Base-by-base conservation (phyloP, 306 rosid species). In the Geum urbanum region DNA sequence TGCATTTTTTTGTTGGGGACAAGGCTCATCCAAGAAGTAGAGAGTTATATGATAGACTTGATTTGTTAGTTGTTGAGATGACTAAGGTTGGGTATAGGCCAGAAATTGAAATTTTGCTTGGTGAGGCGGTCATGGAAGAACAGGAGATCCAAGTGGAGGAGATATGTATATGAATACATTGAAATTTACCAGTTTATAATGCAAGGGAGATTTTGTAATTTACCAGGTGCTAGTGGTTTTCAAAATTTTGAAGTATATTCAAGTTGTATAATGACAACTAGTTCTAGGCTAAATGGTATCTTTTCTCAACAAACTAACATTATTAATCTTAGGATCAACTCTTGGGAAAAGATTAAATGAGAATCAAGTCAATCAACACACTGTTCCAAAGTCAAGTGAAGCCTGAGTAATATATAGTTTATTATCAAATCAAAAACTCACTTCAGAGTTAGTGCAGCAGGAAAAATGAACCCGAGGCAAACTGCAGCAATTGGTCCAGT, bases 401-500 rank as follows among this genome's bases (percentile, higher is more conserved):
- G 83, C 46, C n/a, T 58, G 13, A 10, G 79, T 51, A 48, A 85
- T 20, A 61, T 53, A 48, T 40, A 20, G 16, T 41, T 50, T 37
- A 24, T 1, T 81, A 68, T 67, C 76, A 60, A 35, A 52, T 9
- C 20, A 16, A 65, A 77, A 41, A 58, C 82, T 61, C 47, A 86
- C 95, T 88, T 88, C 67, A 88, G 80, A 54, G 89, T 82, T 72
- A 88, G 82, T 72, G 91, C 83, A 70, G 87, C 86, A 60, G 89
- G 95, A 77, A 88, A 88, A 41, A 88, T 67, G 75, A 84, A 88
- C 22, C 89, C 89, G 2, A 86, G 77, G 82, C 89, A 86, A 70
- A 88, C 91, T 6, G 91, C 83, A n/a, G 89, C 95, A 63, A 91
- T 88, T 61, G 95, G 86, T 67, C 95, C 95, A 8, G 89, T 88